Conservation (phyloP, 2,329 filamentous ascomycete species). For the Plectosphaerella plurivora region DNA sequence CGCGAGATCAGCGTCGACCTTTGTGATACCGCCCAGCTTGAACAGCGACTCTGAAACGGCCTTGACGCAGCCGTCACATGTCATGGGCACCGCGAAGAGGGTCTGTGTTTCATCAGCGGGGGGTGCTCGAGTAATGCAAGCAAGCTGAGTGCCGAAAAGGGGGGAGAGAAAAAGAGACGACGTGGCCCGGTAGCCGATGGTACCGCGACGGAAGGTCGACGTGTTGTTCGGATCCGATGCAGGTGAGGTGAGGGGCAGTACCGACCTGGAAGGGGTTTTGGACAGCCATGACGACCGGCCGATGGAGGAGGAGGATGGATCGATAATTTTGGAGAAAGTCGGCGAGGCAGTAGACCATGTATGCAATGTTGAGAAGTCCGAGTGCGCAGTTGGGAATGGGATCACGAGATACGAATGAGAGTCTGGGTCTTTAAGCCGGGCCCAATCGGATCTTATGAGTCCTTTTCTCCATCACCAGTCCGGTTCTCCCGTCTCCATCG, state of each 20-base stretch:
- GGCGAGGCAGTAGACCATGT: slow-evolving; percentile 11
- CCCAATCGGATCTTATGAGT: slow-evolving; percentile 2
- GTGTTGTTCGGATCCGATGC: not conserved
- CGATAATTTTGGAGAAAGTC: slow-evolving; percentile 12
- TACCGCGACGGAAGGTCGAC: not conserved
- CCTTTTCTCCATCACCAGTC: slow-evolving; percentile 9
- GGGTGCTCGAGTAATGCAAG: slow-evolving; percentile 2
- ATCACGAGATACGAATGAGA: not conserved
- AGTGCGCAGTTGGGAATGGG: not conserved
- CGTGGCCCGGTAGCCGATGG: not conserved
- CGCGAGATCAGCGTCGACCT: slow-evolving; percentile 76
- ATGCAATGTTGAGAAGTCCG: not conserved
- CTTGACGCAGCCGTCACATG: slow-evolving; percentile 84
- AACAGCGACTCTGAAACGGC: slow-evolving; percentile 76
- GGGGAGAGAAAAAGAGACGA: not conserved
- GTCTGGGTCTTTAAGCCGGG: slow-evolving; percentile 1
- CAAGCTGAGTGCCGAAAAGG: slow-evolving; percentile 7
- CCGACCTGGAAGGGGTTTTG: slow-evolving; percentile 18
- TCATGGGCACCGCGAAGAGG: slow-evolving; percentile 90
- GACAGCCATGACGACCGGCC: slow-evolving; percentile 16
- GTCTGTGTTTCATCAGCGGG: slow-evolving; percentile 56
- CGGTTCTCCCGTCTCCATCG: slow-evolving; percentile 3
- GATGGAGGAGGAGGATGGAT: slow-evolving; percentile 7
- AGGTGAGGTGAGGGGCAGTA: not conserved
- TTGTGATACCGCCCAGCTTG: slow-evolving; percentile 73